A percentile compares a stretch with the other conserved stretches of the same genome.
Conservation (phyloP, 176 grass and related monocot genomes). For the Aegilops longissima region DNA sequence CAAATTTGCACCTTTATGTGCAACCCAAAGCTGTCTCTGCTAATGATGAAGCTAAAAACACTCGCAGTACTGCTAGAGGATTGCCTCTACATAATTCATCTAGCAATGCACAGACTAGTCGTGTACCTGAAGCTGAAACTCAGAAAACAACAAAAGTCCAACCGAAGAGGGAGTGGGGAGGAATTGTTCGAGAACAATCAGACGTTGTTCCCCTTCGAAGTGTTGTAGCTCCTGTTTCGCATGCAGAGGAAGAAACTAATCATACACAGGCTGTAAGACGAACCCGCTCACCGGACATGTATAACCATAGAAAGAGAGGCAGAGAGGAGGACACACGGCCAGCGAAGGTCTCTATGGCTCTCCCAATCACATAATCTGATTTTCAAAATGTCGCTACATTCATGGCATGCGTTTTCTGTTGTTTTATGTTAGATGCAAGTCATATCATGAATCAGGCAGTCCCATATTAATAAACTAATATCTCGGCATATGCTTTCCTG, state of each 20-base stretch:
- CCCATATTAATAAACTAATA: slow-evolving; percentile 12
- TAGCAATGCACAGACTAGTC: slow-evolving; percentile 16
- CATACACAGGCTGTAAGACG: slow-evolving; percentile 31
- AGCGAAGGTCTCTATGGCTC: slow-evolving; percentile 47
- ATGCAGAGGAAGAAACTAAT: slow-evolving; percentile 42
- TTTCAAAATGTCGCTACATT: slow-evolving; percentile 14
- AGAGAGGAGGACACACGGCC: slow-evolving; percentile 47
- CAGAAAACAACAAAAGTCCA: slow-evolving; percentile 38
- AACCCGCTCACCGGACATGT: slow-evolving; percentile 34
- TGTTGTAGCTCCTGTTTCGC: slow-evolving; percentile 61
- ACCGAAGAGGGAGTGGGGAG: slow-evolving; percentile 61
- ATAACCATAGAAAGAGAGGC: slow-evolving; percentile 50
- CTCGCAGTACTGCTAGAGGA: slow-evolving; percentile 25
- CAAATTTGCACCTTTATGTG: slow-evolving; percentile 71
- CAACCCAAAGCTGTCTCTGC: slow-evolving; percentile 41
- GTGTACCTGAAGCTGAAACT: slow-evolving; percentile 41
- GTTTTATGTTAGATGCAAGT: slow-evolving; percentile 4
- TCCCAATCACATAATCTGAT: neutral
- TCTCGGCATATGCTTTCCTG: neutral
- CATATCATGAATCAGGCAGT: slow-evolving; percentile 1
- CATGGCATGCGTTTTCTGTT: neutral
- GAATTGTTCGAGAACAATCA: slow-evolving; percentile 36
- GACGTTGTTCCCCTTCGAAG: slow-evolving; percentile 68
- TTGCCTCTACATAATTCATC: slow-evolving; percentile 26
- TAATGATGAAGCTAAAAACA: slow-evolving; percentile 35